Evolutionary conservation across 306 rosid genomes (phyloP).

Genomic region (Dryas drummondii): DNA sequence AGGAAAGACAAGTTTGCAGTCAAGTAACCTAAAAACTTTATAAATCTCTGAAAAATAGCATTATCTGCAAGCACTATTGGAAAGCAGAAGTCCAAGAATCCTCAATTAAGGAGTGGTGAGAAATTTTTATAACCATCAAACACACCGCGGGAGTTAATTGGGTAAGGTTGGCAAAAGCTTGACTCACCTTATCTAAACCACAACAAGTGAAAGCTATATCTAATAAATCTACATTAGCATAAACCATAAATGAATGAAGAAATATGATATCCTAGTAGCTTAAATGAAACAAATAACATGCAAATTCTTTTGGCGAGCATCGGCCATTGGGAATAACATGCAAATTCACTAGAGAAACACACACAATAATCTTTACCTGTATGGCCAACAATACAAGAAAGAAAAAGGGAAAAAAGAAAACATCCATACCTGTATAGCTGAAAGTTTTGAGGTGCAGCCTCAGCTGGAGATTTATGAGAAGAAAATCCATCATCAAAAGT

Average conservation of each 20-base stretch:
- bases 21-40: neutral
- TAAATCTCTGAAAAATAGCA: neutral
- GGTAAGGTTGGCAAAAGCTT: neutral
- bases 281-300: neutral
- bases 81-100: conserved; percentile 1
- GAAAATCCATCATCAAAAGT: conserved; percentile 84
- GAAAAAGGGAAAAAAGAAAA: neutral
- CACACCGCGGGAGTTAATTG: neutral
- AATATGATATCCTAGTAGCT: neutral
- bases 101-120: neutral
- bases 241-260: neutral
- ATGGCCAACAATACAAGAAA: neutral
- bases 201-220: neutral
- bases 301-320: neutral
- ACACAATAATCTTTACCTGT: conserved; percentile 43
- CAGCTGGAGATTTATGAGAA: conserved; percentile 67
- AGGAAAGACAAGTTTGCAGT: neutral
- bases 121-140: neutral
- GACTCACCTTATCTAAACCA: neutral
- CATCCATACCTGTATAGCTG: conserved; percentile 78
- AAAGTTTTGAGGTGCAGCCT: conserved; percentile 83
- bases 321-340: neutral
- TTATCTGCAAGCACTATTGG: neutral
- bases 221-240: neutral
- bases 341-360: neutral